A percentile compares a stretch with the other conserved stretches of the same genome.
Evolutionary conservation across 2,329 filamentous ascomycete genomes (phyloP).

Genomic region (Pyrenophora graminea): DNA sequence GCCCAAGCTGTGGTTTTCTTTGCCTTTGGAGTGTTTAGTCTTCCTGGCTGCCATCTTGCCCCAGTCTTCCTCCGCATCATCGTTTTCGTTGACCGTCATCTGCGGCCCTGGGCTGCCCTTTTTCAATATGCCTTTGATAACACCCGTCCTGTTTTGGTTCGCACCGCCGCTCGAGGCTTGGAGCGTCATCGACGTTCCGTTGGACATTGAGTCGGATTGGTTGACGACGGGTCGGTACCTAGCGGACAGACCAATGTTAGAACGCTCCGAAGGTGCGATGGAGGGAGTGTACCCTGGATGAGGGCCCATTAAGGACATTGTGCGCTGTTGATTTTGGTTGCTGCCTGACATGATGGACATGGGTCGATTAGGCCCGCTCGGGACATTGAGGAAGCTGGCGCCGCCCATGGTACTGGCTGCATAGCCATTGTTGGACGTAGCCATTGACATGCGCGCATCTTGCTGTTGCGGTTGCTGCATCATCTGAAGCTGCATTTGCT

Average conservation of each 20-base stretch:
- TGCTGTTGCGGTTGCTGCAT: conserved; percentile 39
- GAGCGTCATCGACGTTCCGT: conserved; percentile 38
- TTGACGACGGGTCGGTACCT: conserved; percentile 85
- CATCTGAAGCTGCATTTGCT: conserved; percentile 66
- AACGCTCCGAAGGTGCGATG: conserved; percentile 93
- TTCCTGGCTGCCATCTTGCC: conserved; percentile 38
- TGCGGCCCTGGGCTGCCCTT: conserved; percentile 21
- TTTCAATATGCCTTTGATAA: conserved; percentile 44
- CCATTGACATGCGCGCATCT: conserved; percentile 32
- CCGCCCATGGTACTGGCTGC: conserved; percentile 29
- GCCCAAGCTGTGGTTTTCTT: conserved; percentile 21
- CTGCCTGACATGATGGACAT: conserved; percentile 52
- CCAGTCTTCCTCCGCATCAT: conserved; percentile 43
- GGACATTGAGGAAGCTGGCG: conserved; percentile 34
- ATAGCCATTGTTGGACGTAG: conserved; percentile 25
- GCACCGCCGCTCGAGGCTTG: conserved; percentile 37
- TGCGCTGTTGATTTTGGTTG: conserved; percentile 50
- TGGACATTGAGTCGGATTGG: conserved; percentile 36
- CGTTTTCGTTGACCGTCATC: conserved; percentile 27
- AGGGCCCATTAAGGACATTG: conserved; percentile 36
- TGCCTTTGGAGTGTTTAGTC: conserved; percentile 30
- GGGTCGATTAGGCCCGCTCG: conserved; percentile 47
- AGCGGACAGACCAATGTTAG: conserved; percentile 86
- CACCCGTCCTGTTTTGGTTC: conserved; percentile 15
- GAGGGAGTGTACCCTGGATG: conserved; percentile 74